Conservation (phyloP, 2,329 filamentous ascomycete genomes). For the Teratosphaeriaceae sp. region DNA sequence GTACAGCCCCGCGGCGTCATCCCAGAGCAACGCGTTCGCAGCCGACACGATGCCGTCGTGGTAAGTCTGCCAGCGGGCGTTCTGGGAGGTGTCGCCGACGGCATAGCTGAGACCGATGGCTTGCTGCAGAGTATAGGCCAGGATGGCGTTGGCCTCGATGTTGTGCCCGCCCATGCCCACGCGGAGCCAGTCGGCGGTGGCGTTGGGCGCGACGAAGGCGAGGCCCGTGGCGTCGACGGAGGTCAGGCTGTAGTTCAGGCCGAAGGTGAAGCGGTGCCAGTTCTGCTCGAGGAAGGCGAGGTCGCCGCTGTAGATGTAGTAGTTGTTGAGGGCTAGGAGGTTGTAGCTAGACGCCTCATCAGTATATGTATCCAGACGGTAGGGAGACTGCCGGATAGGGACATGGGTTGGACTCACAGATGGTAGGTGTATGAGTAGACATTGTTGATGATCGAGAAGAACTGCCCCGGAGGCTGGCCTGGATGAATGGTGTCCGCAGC, state of each 20-base stretch:
- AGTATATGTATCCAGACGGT: too few relatives aligned
- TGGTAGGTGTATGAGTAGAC: conserved; percentile 19
- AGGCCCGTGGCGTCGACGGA: conserved; percentile 24
- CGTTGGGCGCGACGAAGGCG: conserved; percentile 36
- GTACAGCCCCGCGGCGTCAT: conserved; percentile 27
- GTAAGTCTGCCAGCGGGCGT: conserved; percentile 29
- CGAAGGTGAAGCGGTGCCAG: conserved; percentile 39
- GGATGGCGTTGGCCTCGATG: conserved; percentile 40
- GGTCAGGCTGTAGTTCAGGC: conserved; percentile 27
- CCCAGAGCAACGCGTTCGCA: conserved; percentile 41
- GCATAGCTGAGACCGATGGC: conserved; percentile 47
- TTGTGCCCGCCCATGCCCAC: conserved; percentile 45
- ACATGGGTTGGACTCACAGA: conserved; percentile 36
- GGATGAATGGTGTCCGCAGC: conserved; percentile 39
- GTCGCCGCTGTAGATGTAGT: conserved; percentile 34
- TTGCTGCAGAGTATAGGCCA: conserved; percentile 44
- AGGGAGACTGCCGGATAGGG: too few relatives aligned
- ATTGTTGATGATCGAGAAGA: conserved; percentile 25
- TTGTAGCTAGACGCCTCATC: conserved; percentile 42
- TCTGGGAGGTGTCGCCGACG: conserved; percentile 33
- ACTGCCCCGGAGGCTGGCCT: conserved; percentile 26
- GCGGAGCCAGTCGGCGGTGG: conserved; percentile 39
- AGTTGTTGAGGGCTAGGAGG: conserved; percentile 38
- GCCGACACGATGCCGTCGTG: conserved; percentile 40
- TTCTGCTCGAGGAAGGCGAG: conserved; percentile 31